Conservation (phyloP, 2,329 filamentous ascomycete species). For the Scopulariopsis brevicaulis region DNA sequence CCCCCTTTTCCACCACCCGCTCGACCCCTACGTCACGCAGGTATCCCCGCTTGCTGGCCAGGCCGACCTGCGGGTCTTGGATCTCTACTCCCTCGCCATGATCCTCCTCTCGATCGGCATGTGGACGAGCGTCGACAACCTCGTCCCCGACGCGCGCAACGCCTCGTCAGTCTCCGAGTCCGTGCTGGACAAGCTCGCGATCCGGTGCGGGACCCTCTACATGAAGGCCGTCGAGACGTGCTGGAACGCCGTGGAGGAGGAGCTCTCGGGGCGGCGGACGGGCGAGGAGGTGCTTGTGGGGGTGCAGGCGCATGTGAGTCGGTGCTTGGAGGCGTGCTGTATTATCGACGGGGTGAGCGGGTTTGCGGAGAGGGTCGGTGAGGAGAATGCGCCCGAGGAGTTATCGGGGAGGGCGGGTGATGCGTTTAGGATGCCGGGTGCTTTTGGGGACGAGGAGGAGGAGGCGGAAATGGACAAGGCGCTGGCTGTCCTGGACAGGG, state of each 20-base stretch:
- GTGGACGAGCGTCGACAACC: constrained; percentile 55
- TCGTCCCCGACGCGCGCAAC: constrained; percentile 29
- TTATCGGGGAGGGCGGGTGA: background rate
- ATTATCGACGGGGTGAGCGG: constrained; percentile 48
- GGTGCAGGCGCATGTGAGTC: constrained; percentile 42
- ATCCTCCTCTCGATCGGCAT: constrained; percentile 64
- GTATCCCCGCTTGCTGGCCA: constrained; percentile 34
- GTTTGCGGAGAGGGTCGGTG: constrained; percentile 23
- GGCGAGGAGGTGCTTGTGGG: constrained; percentile 40
- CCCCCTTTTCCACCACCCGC: constrained; percentile 53
- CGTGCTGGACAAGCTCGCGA: constrained; percentile 49
- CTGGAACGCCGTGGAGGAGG: constrained; percentile 57
- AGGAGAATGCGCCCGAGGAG: background rate
- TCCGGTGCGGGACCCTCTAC: constrained; percentile 62
- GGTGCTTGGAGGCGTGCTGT: constrained; percentile 50
- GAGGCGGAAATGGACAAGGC: background rate
- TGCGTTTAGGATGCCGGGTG: background rate
- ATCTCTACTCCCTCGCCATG: constrained; percentile 64
- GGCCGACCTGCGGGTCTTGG: constrained; percentile 46
- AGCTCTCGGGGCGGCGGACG: constrained; percentile 30
- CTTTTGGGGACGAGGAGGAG: background rate
- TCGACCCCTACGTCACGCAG: constrained; percentile 42
- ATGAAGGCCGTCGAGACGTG: constrained; percentile 65
- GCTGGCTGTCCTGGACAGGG: background rate
- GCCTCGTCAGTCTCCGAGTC: constrained; percentile 46